Evolutionary conservation across 2,329 filamentous ascomycete genomes (phyloP).

Genomic region (Clonostachys rosea): DNA sequence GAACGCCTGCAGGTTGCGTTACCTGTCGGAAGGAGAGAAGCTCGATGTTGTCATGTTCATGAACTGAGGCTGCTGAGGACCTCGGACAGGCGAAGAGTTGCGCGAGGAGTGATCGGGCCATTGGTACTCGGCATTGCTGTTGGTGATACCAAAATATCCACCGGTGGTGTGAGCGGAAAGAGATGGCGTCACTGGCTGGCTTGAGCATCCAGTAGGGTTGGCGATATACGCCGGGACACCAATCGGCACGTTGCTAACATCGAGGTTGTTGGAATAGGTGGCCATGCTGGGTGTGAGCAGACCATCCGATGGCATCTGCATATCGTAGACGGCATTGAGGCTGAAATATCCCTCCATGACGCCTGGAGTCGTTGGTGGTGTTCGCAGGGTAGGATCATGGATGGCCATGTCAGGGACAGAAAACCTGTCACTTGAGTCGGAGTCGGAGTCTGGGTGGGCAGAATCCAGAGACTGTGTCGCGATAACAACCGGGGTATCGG

Average conservation of each 20-base stretch:
- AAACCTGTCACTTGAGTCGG: slow-evolving; percentile 21
- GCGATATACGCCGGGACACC: slow-evolving; percentile 40
- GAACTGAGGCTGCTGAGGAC: slow-evolving; percentile 21
- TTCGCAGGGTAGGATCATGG: slow-evolving; percentile 41
- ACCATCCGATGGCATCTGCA: slow-evolving; percentile 38
- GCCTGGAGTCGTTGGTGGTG: slow-evolving; percentile 49
- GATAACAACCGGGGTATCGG: slow-evolving; percentile 39
- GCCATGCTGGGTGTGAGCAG: slow-evolving; percentile 41
- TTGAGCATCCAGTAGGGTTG: slow-evolving; percentile 25
- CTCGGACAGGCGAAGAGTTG: slow-evolving; percentile 23
- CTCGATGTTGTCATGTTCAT: slow-evolving; percentile 25
- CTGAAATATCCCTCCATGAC: slow-evolving; percentile 34
- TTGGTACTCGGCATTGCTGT: slow-evolving; percentile 41
- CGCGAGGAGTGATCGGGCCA: slow-evolving; percentile 39
- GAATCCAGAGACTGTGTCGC: slow-evolving; percentile 22
- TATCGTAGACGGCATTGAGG: slow-evolving; percentile 30
- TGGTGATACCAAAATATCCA: slow-evolving; percentile 29
- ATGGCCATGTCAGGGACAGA: slow-evolving; percentile 17
- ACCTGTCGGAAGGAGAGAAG: slow-evolving; percentile 7
- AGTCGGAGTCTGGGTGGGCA: slow-evolving; percentile 5
- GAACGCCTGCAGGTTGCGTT: too few relatives aligned
- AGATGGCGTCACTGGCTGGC: slow-evolving; percentile 44
- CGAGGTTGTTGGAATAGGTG: slow-evolving; percentile 40
- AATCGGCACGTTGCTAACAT: slow-evolving; percentile 32
- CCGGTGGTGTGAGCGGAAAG: slow-evolving; percentile 36